These are phyloP conservation scores for Teratosphaeria gauchensis DNA, from an alignment of 2,329 filamentous ascomycete genomes.

Conservation along the genomic window DNA sequence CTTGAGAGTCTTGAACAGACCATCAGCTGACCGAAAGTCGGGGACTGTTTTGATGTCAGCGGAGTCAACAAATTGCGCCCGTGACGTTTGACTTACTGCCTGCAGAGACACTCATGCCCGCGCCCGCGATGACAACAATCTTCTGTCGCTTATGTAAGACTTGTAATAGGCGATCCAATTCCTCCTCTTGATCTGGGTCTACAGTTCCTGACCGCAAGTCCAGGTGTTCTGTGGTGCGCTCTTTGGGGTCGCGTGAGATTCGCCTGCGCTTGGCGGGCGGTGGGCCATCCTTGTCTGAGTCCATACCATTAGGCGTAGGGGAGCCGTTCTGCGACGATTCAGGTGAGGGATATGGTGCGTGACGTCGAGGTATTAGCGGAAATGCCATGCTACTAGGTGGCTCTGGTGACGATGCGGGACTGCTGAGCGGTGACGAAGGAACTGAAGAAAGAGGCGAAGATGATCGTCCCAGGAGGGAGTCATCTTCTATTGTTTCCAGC, in stretches of 20 bases:
- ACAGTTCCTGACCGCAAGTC: conserved; percentile 53
- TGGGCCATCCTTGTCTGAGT: conserved; percentile 50
- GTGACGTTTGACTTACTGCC: conserved; percentile 54
- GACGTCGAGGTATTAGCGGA: background rate
- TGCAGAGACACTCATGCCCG: conserved; percentile 92
- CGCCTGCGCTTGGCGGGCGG: conserved; percentile 69
- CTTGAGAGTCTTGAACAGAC: conserved; percentile 77
- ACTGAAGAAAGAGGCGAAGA: conserved; percentile 15
- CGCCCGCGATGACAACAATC: conserved; percentile 92
- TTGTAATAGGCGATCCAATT: conserved; percentile 61
- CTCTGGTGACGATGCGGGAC: conserved; percentile 3
- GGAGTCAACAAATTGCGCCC: background rate
- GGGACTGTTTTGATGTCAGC: conserved; percentile 50
- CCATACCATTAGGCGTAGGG: conserved; percentile 37
- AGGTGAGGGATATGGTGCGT: conserved; percentile 29
- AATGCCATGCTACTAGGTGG: conserved; percentile 6
- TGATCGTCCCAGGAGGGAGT: conserved; percentile 1
- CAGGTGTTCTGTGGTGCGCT: conserved; percentile 73
- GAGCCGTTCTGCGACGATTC: conserved; percentile 36
- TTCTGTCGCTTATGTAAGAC: conserved; percentile 82
- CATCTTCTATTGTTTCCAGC: conserved; percentile 5
- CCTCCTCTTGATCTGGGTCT: conserved; percentile 46
- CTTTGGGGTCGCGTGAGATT: conserved; percentile 48
- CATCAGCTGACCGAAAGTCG: conserved; percentile 86
- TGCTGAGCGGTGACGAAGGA: conserved; percentile 17